These are phyloP conservation scores for Hypoxylon sp. DNA, from an alignment of 2,329 filamentous ascomycete genomes.

Conservation along the genomic window DNA sequence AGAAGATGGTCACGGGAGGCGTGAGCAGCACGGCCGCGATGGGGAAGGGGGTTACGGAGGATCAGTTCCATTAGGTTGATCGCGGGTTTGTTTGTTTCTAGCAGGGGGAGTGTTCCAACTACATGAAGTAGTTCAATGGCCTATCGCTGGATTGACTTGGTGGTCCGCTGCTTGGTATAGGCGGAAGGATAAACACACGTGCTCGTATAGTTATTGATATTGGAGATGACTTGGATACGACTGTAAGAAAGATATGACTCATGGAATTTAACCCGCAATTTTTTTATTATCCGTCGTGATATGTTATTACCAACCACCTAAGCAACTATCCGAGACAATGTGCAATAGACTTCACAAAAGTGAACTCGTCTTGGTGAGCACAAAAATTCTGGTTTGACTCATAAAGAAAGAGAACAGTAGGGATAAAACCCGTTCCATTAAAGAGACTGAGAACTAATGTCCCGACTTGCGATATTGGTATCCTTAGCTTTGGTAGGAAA, in stretches of 20 bases:
- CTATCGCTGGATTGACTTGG: neutral
- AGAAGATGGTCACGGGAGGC: conserved; percentile 97
- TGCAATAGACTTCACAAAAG: neutral
- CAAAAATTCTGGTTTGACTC: neutral
- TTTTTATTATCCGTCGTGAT: neutral
- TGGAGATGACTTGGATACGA: neutral
- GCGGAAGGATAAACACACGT: neutral
- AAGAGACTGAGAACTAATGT: too few species aligned
- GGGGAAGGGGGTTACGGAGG: conserved; percentile 97
- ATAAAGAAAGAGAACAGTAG: neutral
- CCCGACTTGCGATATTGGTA: too few species aligned
- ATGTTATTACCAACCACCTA: neutral
- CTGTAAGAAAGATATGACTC: neutral
- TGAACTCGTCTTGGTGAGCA: neutral
- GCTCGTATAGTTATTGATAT: neutral
- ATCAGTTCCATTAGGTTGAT: conserved; percentile 81
- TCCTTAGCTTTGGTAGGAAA: too few species aligned
- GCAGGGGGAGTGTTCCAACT: neutral
- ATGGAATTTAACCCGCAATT: conserved; percentile 1
- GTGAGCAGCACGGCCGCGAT: conserved; percentile 93
- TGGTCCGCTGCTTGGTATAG: neutral
- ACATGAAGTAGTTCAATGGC: neutral
- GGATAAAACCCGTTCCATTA: neutral
- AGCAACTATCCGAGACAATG: neutral
- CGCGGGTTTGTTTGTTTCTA: too few species aligned